phyloP scores from a whole-genome alignment of 1,139 yeast genomes.

The Yamadazyma pseudoaaseri region DNA sequence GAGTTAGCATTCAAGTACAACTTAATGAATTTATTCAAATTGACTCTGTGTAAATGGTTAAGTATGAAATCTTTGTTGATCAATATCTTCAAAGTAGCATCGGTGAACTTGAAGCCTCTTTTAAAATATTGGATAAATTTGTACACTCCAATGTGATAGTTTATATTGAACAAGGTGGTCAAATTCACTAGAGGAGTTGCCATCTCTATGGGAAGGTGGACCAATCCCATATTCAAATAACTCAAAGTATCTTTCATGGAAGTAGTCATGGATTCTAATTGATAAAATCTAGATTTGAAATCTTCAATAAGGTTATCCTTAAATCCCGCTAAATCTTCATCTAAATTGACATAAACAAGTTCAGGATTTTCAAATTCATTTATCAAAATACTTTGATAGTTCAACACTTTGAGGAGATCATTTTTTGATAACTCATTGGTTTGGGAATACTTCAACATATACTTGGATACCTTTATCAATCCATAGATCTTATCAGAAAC shows the following conservation, averaged over 20 bases:
- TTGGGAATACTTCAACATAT: constrained; percentile 20
- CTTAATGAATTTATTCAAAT: constrained; percentile 26
- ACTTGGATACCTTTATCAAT: constrained; percentile 24
- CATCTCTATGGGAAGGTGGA: background rate
- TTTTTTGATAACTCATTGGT: constrained; percentile 9
- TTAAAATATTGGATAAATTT: constrained; percentile 27
- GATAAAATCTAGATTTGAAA: constrained; percentile 12
- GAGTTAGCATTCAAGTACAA: constrained; percentile 16
- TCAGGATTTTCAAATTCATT: constrained; percentile 54
- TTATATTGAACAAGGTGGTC: constrained; percentile 27
- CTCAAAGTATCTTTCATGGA: constrained; percentile 22
- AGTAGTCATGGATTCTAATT: constrained; percentile 14
- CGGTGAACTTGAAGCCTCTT: constrained; percentile 30
- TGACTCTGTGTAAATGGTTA: constrained; percentile 20
- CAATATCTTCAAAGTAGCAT: constrained; percentile 34
- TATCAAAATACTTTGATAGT: constrained; percentile 40
- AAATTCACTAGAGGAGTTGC: constrained; percentile 23
- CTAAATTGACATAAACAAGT: constrained; percentile 42
- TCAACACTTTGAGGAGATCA: constrained; percentile 21
- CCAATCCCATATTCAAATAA: constrained; percentile 11
- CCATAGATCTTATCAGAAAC: constrained; percentile 38
- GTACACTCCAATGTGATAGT: constrained; percentile 26
- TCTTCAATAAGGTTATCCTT: constrained; percentile 20
- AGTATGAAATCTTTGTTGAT: constrained; percentile 29
- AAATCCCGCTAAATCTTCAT: constrained; percentile 31